Conservation (phyloP, 805 yeast species). For the Kluyveromyces nonfermentans region DNA sequence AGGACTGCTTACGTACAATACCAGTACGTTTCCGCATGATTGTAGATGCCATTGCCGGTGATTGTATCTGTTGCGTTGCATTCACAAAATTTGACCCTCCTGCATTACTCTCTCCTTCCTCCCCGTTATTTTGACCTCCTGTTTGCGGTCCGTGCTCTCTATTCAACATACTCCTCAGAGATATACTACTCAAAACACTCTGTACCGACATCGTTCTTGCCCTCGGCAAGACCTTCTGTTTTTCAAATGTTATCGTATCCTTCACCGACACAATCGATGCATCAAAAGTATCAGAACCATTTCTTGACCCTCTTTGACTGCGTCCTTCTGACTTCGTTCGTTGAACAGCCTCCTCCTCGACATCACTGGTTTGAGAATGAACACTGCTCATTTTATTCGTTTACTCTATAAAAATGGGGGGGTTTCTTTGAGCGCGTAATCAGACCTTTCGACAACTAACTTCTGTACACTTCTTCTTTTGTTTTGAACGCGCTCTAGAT, state of each 20-base stretch:
- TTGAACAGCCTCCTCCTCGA: constrained; percentile 6
- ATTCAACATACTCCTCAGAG: constrained; percentile 48
- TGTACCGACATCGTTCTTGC: constrained; percentile 33
- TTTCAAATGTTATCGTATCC: constrained; percentile 35
- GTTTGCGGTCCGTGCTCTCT: constrained; percentile 53
- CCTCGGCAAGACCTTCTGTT: constrained; percentile 50
- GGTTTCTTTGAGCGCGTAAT: no score
- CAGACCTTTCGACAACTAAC: no score
- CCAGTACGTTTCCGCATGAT: constrained; percentile 26
- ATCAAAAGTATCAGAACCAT: constrained; percentile 3
- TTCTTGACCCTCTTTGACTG: constrained; percentile 2
- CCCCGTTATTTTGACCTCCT: constrained; percentile 7
- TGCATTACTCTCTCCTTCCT: constrained; percentile 5
- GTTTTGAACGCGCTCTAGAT: neutral
- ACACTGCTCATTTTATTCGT: constrained; percentile 15
- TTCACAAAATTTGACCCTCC: constrained; percentile 18
- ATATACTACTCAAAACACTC: constrained; percentile 48
- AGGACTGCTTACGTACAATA: constrained; percentile 11
- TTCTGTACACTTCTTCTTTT: no score
- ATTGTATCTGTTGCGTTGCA: constrained; percentile 32
- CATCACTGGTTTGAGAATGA: constrained; percentile 16
- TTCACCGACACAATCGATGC: constrained; percentile 8
- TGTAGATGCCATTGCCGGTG: constrained; percentile 33
- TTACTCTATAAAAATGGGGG: no score
- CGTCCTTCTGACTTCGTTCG: constrained; percentile 7